phyloP scores from a whole-genome alignment of 78 protist species.

The Dictyostelium firmibasis region DNA sequence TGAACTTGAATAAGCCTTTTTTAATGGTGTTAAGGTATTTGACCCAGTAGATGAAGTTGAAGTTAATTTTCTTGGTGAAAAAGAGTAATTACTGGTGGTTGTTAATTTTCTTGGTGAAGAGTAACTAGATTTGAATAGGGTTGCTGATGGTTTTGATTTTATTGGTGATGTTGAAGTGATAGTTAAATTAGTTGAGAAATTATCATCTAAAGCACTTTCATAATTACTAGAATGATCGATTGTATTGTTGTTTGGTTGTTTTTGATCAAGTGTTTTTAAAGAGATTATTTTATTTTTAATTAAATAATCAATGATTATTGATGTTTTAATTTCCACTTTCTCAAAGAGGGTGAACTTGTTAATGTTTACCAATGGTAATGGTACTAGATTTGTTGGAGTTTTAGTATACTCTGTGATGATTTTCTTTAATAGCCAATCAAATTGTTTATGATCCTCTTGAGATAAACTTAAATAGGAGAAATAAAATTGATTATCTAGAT shows the following conservation, averaged over 20 bases:
- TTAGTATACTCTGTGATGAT: constrained; percentile 10
- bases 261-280: background rate
- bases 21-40: background rate
- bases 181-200: background rate
- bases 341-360: background rate
- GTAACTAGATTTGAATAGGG: background rate
- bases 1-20: background rate
- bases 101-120: background rate
- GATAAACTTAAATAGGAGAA: background rate
- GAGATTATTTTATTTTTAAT: background rate
- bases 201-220: background rate
- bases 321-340: background rate
- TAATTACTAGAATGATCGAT: background rate
- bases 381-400: constrained; percentile 5
- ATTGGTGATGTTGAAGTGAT: background rate
- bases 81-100: background rate
- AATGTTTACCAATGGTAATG: background rate
- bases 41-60: too few species aligned
- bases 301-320: background rate
- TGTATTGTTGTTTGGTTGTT: background rate
- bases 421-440: background rate
- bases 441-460: background rate
- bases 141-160: background rate
- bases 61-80: background rate
- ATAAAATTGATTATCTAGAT: constrained; percentile 2